A percentile compares a stretch with the other conserved stretches of the same genome.
Evolutionary conservation across 2,329 filamentous ascomycete species (phyloP).

Genomic region (Thermomyces lanuginosus): DNA sequence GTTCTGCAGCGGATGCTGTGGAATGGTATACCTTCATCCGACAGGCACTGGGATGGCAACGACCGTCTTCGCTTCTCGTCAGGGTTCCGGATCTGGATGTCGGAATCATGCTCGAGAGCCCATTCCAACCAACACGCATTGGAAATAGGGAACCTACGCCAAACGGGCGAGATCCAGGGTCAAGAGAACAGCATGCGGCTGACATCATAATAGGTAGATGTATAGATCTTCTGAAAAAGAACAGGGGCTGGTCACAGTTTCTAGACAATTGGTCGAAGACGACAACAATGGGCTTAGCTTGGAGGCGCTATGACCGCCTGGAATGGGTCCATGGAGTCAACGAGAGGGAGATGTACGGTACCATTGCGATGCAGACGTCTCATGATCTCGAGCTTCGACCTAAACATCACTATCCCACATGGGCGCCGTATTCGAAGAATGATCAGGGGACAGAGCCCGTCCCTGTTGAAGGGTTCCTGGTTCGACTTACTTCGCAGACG

Average conservation of each 20-base stretch:
- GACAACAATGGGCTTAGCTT: constrained; percentile 47
- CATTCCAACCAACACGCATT: constrained; percentile 38
- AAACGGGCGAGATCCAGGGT: constrained; percentile 14
- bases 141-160: constrained; percentile 28
- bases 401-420: constrained; percentile 47
- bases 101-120: constrained; percentile 41
- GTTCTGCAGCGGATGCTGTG: constrained; percentile 44
- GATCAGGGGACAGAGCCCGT: constrained; percentile 38
- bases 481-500: constrained; percentile 47
- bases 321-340: constrained; percentile 52
- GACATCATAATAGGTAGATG: constrained; percentile 40
- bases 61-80: constrained; percentile 41
- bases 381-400: constrained; percentile 51
- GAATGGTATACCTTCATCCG: constrained; percentile 55
- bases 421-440: constrained; percentile 24
- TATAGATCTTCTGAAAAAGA: constrained; percentile 40
- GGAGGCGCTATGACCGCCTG: constrained; percentile 52
- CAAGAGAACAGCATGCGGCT: constrained; percentile 40
- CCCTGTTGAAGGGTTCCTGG: constrained; percentile 49
- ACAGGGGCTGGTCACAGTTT: constrained; percentile 43
- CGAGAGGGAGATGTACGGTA: constrained; percentile 53
- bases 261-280: constrained; percentile 42
- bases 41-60: constrained; percentile 42
- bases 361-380: constrained; percentile 49
- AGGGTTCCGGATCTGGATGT: constrained; percentile 48